Conservation (phyloP, 1,284 basidiomycete genomes). For the Rugosomyces carneus region DNA sequence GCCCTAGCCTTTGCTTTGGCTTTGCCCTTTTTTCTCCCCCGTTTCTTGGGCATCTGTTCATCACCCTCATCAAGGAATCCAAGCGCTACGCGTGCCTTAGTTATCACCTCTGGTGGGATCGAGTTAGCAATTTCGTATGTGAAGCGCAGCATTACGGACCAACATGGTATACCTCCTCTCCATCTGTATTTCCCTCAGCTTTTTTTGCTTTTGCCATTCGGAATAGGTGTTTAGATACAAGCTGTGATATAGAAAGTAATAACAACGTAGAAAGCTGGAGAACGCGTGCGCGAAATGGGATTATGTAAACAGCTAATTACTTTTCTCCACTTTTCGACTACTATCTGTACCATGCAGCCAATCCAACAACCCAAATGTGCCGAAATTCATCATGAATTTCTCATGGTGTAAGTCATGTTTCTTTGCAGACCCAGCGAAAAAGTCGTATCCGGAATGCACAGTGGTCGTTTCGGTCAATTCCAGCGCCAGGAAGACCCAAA, state of each 20-base stretch:
- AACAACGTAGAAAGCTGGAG: too few relatives aligned
- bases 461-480: conserved; percentile 17
- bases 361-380: conserved; percentile 19
- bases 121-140: conserved; percentile 9
- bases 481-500: conserved; percentile 19
- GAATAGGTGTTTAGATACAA: too few relatives aligned
- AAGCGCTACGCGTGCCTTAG: conserved; percentile 36
- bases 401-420: conserved; percentile 21
- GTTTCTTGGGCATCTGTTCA: conserved; percentile 9
- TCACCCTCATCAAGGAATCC: conserved; percentile 19
- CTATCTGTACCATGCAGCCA: conserved; percentile 18
- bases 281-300: not conserved
- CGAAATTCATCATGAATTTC: conserved; percentile 19
- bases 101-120: conserved; percentile 44
- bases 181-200: conserved; percentile 19
- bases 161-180: conserved; percentile 44
- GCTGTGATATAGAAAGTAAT: too few relatives aligned
- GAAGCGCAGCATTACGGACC: conserved; percentile 28
- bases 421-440: conserved; percentile 17
- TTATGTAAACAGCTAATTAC: not conserved
- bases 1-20: conserved; percentile 21
- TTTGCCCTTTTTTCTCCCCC: conserved; percentile 17
- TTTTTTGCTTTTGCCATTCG: conserved; percentile 5
- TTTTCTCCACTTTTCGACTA: conserved; percentile 5
- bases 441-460: conserved; percentile 21